Base-by-base conservation (phyloP, 768 basidiomycete species). In the Tremella yokohamensis region DNA sequence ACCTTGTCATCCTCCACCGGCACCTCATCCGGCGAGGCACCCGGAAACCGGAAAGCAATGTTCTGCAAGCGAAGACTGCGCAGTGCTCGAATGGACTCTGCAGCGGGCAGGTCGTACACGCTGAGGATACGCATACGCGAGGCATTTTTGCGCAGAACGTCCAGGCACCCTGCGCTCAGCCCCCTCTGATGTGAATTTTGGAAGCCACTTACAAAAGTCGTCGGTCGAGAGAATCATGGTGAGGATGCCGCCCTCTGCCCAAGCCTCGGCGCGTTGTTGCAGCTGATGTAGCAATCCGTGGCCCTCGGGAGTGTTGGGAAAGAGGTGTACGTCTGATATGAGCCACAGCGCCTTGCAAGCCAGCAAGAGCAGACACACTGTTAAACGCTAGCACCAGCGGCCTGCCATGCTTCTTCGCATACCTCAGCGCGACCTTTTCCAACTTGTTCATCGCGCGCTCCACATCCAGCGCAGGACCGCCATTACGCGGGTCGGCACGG, bases 401-500 rank as follows among this genome's bases (percentile, higher is more conserved):
- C 52, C 84, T 81, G 2, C 84, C 82, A 4, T 80, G 82, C 57
- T 78, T 78, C 40, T 77, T 77, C 39, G 86, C 80, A 65, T 80
- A 83, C 39, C 82, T 78, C 56, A 94, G 80, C 0, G 90, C 90
- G 22, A 91, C 89, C 70, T 92, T 90, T 73, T 78, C 76, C 2
- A 89, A 79, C 71, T 92, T 92, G 73, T 86, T 89, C 76, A 90
- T 65, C 3, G 87, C 89, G 85, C 90, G 81, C 75, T 89, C 89
- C 45, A 91, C 84, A 66, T 90, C 89, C 16, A 90, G 78, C 6
- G 85, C 83, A 3, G 90, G 84, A 0, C 89, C 89, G 62, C 85
- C 88, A 81, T 92, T 89, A 71, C 86, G 78, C 16, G 90, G 89
- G 78, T 94, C 89, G 40, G 85, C 80, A 56, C 89, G 78, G 69